Evolutionary conservation across 768 basidiomycete genomes (phyloP).

Genomic region (Mycena leptocephala): DNA sequence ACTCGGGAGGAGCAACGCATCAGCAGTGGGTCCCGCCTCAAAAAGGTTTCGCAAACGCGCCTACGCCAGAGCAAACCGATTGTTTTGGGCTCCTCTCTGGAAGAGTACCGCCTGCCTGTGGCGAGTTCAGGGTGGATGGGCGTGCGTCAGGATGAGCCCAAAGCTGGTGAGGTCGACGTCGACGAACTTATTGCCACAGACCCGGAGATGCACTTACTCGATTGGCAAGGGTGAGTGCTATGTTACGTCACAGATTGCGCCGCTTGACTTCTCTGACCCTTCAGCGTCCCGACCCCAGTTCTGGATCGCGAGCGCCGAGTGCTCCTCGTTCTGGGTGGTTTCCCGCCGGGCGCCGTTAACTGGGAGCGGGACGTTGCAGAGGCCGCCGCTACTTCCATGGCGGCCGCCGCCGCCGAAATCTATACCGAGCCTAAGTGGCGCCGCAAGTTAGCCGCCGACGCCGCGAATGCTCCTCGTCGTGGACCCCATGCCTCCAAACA

Average conservation of each 20-base stretch:
- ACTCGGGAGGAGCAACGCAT: not conserved
- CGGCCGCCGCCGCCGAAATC: not conserved
- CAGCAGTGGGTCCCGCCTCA: not conserved
- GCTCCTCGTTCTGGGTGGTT: not conserved
- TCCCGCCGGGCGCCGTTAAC: not conserved
- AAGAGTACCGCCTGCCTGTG: not conserved
- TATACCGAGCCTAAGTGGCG: no score
- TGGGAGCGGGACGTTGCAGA: not conserved
- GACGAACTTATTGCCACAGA: not conserved
- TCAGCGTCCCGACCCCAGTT: not conserved
- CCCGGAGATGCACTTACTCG: not conserved
- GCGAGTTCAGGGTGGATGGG: not conserved
- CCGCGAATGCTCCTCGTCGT: not conserved
- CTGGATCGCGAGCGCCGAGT: not conserved
- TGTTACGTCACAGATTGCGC: no score
- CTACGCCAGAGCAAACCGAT: not conserved
- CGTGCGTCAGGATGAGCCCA: not conserved
- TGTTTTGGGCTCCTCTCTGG: not conserved
- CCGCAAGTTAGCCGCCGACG: no score
- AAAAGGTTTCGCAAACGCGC: not conserved
- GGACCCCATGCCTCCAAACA: not conserved
- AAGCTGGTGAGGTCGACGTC: not conserved
- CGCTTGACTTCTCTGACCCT: no score
- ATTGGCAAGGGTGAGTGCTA: not conserved
- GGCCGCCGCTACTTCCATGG: not conserved